Evolutionary conservation across 176 grass and related monocot species (phyloP).

Genomic region (Pontederia crassipes): DNA sequence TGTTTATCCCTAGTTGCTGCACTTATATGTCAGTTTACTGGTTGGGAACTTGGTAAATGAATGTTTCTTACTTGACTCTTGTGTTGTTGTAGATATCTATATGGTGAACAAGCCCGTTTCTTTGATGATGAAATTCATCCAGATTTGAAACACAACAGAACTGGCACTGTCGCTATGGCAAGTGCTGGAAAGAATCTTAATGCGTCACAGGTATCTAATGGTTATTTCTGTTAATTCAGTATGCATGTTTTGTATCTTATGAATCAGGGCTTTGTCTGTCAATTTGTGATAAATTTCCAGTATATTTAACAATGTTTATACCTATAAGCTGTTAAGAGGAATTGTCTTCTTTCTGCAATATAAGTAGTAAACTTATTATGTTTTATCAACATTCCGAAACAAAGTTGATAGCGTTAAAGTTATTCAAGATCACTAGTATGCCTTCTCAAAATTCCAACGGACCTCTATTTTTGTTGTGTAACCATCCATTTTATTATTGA

Average conservation of each 20-base stretch:
- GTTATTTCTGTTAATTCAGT: not conserved
- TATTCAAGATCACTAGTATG: no score
- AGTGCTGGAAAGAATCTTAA: slow-evolving; percentile 87
- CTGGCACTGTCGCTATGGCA: slow-evolving; percentile 85
- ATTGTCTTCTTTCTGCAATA: no score
- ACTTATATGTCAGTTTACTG: not conserved
- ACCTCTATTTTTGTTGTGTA: no score
- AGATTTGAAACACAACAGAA: slow-evolving; percentile 71
- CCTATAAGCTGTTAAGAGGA: no score
- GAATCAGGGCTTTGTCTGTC: not conserved
- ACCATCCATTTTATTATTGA: no score
- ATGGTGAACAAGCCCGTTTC: slow-evolving; percentile 89
- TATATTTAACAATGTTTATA: no score
- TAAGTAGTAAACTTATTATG: no score
- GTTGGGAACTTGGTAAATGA: not conserved
- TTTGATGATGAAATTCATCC: slow-evolving; percentile 80
- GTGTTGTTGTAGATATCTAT: slow-evolving; percentile 54
- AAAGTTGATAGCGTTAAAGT: no score
- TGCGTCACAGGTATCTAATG: slow-evolving; percentile 60
- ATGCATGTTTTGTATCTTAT: not conserved
- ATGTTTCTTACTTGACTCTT: not conserved
- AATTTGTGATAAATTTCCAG: no score
- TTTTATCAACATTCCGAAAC: no score
- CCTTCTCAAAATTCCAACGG: no score
- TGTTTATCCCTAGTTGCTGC: not conserved